Base-by-base conservation (phyloP, 495 filamentous ascomycete genomes). In the Articulospora tetracladia region DNA sequence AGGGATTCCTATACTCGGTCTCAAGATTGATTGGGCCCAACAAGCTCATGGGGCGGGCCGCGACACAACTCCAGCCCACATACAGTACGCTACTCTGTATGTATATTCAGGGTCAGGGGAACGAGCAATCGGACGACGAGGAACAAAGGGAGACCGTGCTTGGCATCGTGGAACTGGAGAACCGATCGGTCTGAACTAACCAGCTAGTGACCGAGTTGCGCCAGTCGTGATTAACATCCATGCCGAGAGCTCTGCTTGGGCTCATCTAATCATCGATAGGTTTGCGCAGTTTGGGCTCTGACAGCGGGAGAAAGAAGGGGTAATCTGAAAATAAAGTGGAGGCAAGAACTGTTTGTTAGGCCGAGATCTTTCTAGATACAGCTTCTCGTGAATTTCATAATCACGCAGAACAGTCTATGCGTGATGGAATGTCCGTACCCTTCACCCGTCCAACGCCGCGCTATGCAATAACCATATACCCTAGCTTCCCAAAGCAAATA, bases 381-480 rank as follows among this genome's bases (percentile, higher is more conserved):
- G n/a, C n/a, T n/a, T n/a, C n/a, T n/a, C n/a, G n/a, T n/a, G n/a
- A n/a, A n/a, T n/a, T n/a, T n/a, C n/a, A n/a, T n/a, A n/a, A n/a
- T n/a, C n/a, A n/a, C n/a, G n/a, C n/a, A n/a, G n/a, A n/a, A n/a
- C n/a, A n/a, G n/a, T n/a, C n/a, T n/a, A n/a, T n/a, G n/a, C n/a
- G n/a, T n/a, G n/a, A n/a, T n/a, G n/a, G n/a, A n/a, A n/a, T n/a
- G n/a, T n/a, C n/a, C n/a, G n/a, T n/a, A n/a, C n/a, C n/a, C n/a
- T 7, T 12, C 15, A 7, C 3, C 39, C 39, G 10, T 15, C 39
- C 39, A 44, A 58, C 62, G 58, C 62, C 62, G 36, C 62, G 62
- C 62, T 61, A 65, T 65, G 62, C 30, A 58, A 25, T 13, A 19
- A 24, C 13, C 27, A 34, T 17, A 34, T 17, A 12, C 51, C 51